Evolutionary conservation across 495 filamentous ascomycete genomes (phyloP).

Genomic region (Venustampulla echinocandica): DNA sequence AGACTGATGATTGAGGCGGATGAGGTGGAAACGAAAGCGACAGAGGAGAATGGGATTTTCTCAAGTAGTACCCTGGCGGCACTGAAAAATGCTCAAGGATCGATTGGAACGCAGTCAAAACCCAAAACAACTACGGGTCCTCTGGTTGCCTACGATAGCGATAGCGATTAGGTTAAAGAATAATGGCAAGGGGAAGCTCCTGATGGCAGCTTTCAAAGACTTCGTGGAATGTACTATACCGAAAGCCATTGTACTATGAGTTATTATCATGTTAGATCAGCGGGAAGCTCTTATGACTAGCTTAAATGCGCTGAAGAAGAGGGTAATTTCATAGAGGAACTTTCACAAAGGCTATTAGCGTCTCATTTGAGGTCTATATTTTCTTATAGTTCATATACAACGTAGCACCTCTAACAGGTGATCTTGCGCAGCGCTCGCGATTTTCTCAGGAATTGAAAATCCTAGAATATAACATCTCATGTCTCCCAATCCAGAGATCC

Average conservation of each 20-base stretch:
- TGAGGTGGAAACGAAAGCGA: conserved; percentile 34
- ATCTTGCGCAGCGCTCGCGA: too few relatives aligned
- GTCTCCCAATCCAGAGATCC: conserved; percentile 91
- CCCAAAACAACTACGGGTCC: conserved; percentile 46
- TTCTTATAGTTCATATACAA: too few relatives aligned
- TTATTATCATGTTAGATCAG: too few relatives aligned
- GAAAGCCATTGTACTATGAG: too few relatives aligned
- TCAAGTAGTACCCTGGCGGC: conserved; percentile 72
- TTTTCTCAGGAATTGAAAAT: conserved; percentile 78
- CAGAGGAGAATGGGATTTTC: conserved; percentile 57
- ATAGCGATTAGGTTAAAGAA: conserved; percentile 53
- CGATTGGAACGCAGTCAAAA: conserved; percentile 40
- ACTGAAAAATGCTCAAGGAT: conserved; percentile 45
- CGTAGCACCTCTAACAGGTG: too few relatives aligned
- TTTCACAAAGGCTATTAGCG: too few relatives aligned
- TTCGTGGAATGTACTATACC: too few relatives aligned
- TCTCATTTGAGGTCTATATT: too few relatives aligned
- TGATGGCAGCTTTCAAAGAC: background rate
- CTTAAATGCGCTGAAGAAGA: too few relatives aligned
- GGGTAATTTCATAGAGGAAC: too few relatives aligned
- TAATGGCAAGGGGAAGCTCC: too few relatives aligned
- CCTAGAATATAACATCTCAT: conserved; percentile 90
- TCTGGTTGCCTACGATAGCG: conserved; percentile 84
- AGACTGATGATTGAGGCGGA: conserved; percentile 44
- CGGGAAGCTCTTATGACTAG: too few relatives aligned